These are phyloP conservation scores for Trypanosoma melophagium DNA, from an alignment of 208 protist species.

Conservation along the genomic window DNA sequence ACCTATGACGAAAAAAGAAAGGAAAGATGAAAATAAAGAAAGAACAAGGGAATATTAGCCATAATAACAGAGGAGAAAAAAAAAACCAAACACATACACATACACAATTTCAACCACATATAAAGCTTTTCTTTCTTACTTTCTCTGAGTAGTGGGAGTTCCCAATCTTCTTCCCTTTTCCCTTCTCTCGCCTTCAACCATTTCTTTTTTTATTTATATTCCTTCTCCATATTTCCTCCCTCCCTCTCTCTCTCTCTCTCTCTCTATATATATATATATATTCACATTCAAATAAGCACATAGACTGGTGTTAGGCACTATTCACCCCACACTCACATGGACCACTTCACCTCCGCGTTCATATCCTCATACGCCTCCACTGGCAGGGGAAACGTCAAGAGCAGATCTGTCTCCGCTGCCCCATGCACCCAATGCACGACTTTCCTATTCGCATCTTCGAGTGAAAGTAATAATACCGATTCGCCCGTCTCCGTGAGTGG, in stretches of 20 bases:
- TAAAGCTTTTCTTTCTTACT: background rate
- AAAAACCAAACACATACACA: background rate
- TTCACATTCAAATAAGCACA: background rate
- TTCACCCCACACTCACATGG: background rate
- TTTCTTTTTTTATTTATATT: background rate
- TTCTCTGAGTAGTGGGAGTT: background rate
- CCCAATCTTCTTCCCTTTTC: slow-evolving; percentile 8
- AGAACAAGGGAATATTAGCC: background rate
- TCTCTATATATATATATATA: too few relatives aligned
- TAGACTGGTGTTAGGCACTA: background rate
- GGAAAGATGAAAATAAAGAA: too few relatives aligned
- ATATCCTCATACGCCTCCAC: slow-evolving; percentile 40
- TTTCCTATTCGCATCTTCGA: slow-evolving; percentile 31
- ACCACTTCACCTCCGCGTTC: slow-evolving; percentile 31
- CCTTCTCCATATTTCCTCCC: background rate
- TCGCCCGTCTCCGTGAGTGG: slow-evolving; percentile 28
- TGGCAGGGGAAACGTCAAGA: slow-evolving; percentile 25
- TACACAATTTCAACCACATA: slow-evolving; percentile 11
- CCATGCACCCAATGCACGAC: slow-evolving; percentile 30
- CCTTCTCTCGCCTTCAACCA: background rate
- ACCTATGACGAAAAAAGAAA: too few relatives aligned
- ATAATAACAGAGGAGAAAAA: background rate
- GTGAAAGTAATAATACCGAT: slow-evolving; percentile 35
- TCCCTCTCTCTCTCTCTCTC: background rate
- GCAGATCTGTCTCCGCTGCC: slow-evolving; percentile 21